These are phyloP conservation scores for Alternaria brassicae DNA, from an alignment of 2,329 filamentous ascomycete species.

Conservation along the genomic window DNA sequence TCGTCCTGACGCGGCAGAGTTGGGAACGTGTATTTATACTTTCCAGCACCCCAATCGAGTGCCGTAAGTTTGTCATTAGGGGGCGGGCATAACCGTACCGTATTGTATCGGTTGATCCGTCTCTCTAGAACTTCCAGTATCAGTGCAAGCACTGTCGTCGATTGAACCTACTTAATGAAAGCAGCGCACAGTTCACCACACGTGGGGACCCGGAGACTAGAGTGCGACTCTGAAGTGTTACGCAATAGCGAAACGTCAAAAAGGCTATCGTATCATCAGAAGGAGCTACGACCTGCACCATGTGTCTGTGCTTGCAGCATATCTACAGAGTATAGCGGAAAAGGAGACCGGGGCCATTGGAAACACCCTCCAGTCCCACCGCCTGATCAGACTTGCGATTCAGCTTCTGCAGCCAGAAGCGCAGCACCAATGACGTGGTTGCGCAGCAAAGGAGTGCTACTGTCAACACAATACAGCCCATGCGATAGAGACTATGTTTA, in stretches of 20 bases:
- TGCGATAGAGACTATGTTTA: constrained; percentile 20
- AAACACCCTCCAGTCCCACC: constrained; percentile 23
- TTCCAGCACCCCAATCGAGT: neutral
- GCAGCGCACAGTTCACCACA: neutral
- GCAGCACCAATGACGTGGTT: constrained; percentile 17
- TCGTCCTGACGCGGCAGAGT: neutral
- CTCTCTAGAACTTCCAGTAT: neutral
- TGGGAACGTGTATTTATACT: neutral
- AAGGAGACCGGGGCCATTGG: constrained; percentile 15
- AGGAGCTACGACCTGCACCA: neutral
- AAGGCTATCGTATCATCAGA: neutral
- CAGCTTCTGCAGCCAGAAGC: constrained; percentile 27
- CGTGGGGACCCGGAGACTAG: neutral
- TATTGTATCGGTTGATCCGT: neutral
- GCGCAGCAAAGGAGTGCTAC: constrained; percentile 26
- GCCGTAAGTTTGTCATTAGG: neutral
- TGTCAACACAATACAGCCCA: constrained; percentile 32
- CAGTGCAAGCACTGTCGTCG: neutral
- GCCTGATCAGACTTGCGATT: constrained; percentile 22
- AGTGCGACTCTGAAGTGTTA: neutral
- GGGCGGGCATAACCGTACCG: neutral
- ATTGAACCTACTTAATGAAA: neutral
- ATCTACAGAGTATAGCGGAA: constrained; percentile 19
- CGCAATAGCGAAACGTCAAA: neutral
- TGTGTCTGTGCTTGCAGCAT: neutral